Percentiles rank a stretch among this genome's conserved stretches.
phyloP scores from a whole-genome alignment of 129 eudicot genomes.

The Centella asiatica region DNA sequence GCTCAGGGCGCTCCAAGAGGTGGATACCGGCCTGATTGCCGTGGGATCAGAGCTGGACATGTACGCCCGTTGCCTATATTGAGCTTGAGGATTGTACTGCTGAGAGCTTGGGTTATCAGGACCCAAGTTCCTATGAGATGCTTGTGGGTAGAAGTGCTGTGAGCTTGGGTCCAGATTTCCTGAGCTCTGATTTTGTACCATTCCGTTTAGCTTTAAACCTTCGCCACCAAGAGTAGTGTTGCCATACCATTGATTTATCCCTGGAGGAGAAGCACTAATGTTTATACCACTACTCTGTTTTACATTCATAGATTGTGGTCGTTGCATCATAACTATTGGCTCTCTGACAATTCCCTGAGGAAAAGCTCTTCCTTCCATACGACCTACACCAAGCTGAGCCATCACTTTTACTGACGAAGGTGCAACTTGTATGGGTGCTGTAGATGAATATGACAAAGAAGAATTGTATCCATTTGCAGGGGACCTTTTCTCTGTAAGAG shows the following conservation, averaged over 20 bases:
- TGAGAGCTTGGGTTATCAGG: slow-evolving; percentile 1
- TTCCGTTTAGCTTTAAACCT: background rate
- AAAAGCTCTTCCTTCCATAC: slow-evolving; percentile 17
- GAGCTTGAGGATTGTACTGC: slow-evolving; percentile 15
- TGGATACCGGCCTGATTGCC: slow-evolving; percentile 3
- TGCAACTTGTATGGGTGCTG: slow-evolving; percentile 15
- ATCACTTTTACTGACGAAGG: slow-evolving; percentile 12
- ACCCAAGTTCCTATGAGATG: slow-evolving; percentile 8
- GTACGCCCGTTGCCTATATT: slow-evolving; percentile 13
- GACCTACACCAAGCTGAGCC: slow-evolving; percentile 9
- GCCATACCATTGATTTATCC: slow-evolving; percentile 18
- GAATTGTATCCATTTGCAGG: slow-evolving; percentile 3
- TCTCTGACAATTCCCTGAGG: slow-evolving; percentile 14
- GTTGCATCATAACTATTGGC: slow-evolving; percentile 25
- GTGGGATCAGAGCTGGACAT: slow-evolving; percentile 14
- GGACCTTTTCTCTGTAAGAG: slow-evolving; percentile 11
- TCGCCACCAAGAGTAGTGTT: slow-evolving; percentile 13
- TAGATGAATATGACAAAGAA: slow-evolving; percentile 6
- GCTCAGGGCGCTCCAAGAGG: slow-evolving; percentile 20
- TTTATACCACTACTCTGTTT: slow-evolving; percentile 13
- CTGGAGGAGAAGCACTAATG: slow-evolving; percentile 16
- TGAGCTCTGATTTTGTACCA: slow-evolving; percentile 13
- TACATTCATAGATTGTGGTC: slow-evolving; percentile 18
- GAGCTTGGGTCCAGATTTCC: slow-evolving; percentile 15
- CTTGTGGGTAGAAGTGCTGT: slow-evolving; percentile 3